Conservation (phyloP, 2,329 filamentous ascomycete genomes). For the Passalora sequoiae region DNA sequence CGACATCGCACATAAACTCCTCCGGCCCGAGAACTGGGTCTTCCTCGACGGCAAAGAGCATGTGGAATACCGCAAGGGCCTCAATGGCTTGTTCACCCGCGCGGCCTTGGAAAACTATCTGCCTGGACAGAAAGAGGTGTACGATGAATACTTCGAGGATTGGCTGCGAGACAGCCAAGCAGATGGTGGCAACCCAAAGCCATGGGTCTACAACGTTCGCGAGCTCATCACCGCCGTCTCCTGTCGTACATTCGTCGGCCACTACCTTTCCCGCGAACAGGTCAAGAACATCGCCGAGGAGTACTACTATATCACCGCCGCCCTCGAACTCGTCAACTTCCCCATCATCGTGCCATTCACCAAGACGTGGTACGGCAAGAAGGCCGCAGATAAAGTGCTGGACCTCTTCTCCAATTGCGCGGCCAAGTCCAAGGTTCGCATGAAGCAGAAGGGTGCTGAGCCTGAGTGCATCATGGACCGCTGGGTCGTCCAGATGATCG, state of each 20-base stretch:
- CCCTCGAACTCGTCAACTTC: constrained; percentile 96
- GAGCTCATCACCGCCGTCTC: constrained; percentile 93
- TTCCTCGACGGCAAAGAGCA: constrained; percentile 94
- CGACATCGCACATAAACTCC: constrained; percentile 86
- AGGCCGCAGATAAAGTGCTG: constrained; percentile 86
- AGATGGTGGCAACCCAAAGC: constrained; percentile 65
- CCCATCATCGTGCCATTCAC: constrained; percentile 93
- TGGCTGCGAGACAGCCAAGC: constrained; percentile 69
- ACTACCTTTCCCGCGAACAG: constrained; percentile 86
- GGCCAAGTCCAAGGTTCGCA: constrained; percentile 75
- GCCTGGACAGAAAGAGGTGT: constrained; percentile 86
- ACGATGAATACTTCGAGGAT: constrained; percentile 75
- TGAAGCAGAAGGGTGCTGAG: constrained; percentile 78
- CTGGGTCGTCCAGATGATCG: constrained; percentile 84
- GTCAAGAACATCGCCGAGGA: constrained; percentile 94
- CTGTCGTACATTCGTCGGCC: constrained; percentile 92
- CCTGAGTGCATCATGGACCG: constrained; percentile 91
- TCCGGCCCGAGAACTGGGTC: constrained; percentile 90
- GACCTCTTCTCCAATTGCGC: constrained; percentile 86
- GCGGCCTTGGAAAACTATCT: constrained; percentile 82
- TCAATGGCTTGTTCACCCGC: constrained; percentile 91
- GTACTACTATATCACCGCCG: constrained; percentile 93
- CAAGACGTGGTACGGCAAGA: constrained; percentile 96
- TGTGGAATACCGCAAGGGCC: constrained; percentile 93
- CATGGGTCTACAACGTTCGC: constrained; percentile 89